Evolutionary conservation across 179 eudicot genomes (phyloP), one percentile per base, ranked within the genome.

Genomic region (Beta macrorhiza): DNA sequence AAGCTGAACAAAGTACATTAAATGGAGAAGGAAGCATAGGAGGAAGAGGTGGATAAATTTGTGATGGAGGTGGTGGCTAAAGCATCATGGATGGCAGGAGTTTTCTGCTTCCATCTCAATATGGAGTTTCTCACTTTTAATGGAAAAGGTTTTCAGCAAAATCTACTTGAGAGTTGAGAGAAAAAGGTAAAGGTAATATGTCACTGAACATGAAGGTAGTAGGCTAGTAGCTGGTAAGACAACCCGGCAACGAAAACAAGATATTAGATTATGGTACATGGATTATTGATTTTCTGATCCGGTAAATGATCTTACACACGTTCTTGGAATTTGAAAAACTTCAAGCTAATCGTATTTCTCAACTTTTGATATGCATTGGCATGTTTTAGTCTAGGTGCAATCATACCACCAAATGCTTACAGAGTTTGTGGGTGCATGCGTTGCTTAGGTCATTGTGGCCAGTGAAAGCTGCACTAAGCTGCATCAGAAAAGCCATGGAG

Each of bases 381-480:
- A 32, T 63, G 57, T 32, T 37, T 42, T 22, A 2, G 9, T 78
- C 56, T 2, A 63, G 13, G 2, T 44, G 58, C 61, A 19, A 42
- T 32, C 58, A 52, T 37, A 59, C 65, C 25, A 25, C 29, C 29
- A 64, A 42, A 44, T 61, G 53, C 69, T 75, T 58, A 76, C 74
- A 32, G 44, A 32, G 32, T 51, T 78, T 53, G 9, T n/a, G 67
- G 59, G 52, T 74, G 77, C 15, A 20, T 81, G 55, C 73, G 58
- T 75, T 80, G 65, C 15, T 52, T 42, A 96, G 99, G 83, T 89
- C 98, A 64, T 83, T 87, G 77, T 87, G 98, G 86, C 93, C 99
- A 82, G 88, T 86, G 63, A 89, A 84, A 70, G 95, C 99, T 29
- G 98, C 93, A 5, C 69, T 92, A 80, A 90, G 81, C 87, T 96